Evolutionary conservation across 78 protist species (phyloP).

Genomic region (Tieghemostelium lacteum): DNA sequence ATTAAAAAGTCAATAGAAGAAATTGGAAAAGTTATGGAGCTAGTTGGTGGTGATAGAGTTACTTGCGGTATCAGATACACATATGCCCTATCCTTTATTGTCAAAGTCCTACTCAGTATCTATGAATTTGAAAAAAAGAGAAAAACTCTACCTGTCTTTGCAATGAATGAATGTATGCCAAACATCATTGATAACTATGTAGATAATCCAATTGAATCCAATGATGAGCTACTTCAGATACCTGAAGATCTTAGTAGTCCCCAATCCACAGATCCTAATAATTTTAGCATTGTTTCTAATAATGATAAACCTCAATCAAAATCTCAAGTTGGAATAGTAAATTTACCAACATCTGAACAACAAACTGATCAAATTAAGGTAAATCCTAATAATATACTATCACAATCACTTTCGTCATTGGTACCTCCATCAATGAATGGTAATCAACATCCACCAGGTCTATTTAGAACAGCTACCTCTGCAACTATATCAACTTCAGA

Average conservation of each 20-base stretch:
- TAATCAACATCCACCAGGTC: too few species aligned
- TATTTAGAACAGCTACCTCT: too few species aligned
- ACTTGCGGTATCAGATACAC: constrained; percentile 4
- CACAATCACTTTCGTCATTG: too few species aligned
- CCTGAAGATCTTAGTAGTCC: background rate
- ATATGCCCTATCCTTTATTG: background rate
- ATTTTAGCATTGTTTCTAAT: background rate
- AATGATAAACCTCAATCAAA: too few species aligned
- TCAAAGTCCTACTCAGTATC: background rate
- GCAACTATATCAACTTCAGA: too few species aligned
- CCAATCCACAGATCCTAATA: background rate
- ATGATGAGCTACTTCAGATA: background rate
- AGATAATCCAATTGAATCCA: background rate
- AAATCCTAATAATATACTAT: too few species aligned
- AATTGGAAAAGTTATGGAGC: background rate
- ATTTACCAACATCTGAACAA: too few species aligned
- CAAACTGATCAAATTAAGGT: too few species aligned
- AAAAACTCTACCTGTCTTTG: background rate
- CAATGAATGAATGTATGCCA: background rate
- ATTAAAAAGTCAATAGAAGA: background rate
- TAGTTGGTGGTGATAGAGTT: background rate
- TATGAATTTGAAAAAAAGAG: constrained; percentile 6
- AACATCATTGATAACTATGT: background rate
- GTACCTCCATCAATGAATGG: too few species aligned
- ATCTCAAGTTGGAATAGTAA: too few species aligned